Base-by-base conservation (phyloP, 73 alveolate species). In the Blepharisma stoltei region DNA sequence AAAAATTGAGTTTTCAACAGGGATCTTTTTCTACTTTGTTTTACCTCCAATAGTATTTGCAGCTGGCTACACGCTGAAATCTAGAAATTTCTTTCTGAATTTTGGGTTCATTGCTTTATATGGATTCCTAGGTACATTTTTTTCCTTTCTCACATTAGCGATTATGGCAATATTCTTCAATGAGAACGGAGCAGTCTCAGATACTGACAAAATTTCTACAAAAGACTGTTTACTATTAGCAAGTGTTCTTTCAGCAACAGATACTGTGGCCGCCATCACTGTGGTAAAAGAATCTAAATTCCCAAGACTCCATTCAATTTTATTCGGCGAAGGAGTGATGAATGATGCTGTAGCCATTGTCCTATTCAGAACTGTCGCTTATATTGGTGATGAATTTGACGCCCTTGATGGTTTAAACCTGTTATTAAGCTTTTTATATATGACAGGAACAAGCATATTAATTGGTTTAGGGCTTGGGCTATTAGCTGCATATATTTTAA, bases 291-390 rank as follows among this genome's bases (percentile, higher is more conserved):
- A 96, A 80, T 90, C 81, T 46, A 79, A 84, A 21, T 95, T 77
- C 69, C 98, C 97, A 45, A 89, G 87, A 53, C 93, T 96, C 45
- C 92, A 93, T 83, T 90, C 97, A 27, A 90, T 96, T 52, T 77
- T 96, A 60, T 96, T 96, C 78, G 99, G 99, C 47, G 99, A 96
- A 81, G 99, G 99, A 45, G 97, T 96, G 6, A 90, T 96, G n/a
- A 96, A 96, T 88, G 99, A 96, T 86, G 98, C 99, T 6, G 98
- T 93, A 14, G 78, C 98, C 44, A 96, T 96, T n/a, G 95, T 96
- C 20, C 77, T 96, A 32, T 96, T 93, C 83, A 87, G 82, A 69
- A 85, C 86, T 25, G 93, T 50, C 76, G 82, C 54, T 79, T 84
- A 81, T 60, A 87, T 54, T 71, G 65, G 78, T 46, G 83, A 70